Base-by-base conservation (phyloP, 2,329 filamentous ascomycete genomes). In the Stagonosporopsis chrysanthemi region DNA sequence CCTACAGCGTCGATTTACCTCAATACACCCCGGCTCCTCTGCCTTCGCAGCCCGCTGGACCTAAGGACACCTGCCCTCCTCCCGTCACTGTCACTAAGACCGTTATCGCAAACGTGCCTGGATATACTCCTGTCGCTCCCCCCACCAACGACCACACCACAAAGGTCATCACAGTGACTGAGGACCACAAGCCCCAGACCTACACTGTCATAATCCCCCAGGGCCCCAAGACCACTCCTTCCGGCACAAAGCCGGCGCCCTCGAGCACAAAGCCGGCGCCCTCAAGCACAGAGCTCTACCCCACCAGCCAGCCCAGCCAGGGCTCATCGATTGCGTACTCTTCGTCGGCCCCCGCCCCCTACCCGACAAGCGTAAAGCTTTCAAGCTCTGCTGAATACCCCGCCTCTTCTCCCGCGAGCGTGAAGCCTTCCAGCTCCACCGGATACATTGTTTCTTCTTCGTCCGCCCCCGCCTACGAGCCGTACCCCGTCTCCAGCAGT, bases 121-220 rank as follows among this genome's bases (percentile, higher is more conserved):
- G 42, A n/a, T 66, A 60, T 54, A 54, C 60, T 22, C 41, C 41
- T 31, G n/a, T 22, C 26, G 23, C 23, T 9, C 40, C 40, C 14
- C 40, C 40, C 14, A 17, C 40, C n/a, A 9, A 15, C 4, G 31
- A 33, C 2, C 15, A 33, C 31, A 33, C 31, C 39, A 67, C 62
- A 48, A 70, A 71, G 63, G 73, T 69, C 29, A 67, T 70, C 55
- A 74, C 71, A 14, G 57, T 71, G 33, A 71, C 65, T 33, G 68
- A 72, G 60, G 38, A 33, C 17, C 68, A 69, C 40, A 48, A 54
- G 17, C 58, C 52, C 23, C 59, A 64, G 47, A 61, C 56, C 28
- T 64, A 68, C 59, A 70, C 68, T 23, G 62, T 72, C 17, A 71
- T 66, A 15, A 12, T 44, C n/a, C 41, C 41, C 22, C 43, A 58